Evolutionary conservation across 2,329 filamentous ascomycete species (phyloP).

Genomic region (Thielaviopsis populi): DNA sequence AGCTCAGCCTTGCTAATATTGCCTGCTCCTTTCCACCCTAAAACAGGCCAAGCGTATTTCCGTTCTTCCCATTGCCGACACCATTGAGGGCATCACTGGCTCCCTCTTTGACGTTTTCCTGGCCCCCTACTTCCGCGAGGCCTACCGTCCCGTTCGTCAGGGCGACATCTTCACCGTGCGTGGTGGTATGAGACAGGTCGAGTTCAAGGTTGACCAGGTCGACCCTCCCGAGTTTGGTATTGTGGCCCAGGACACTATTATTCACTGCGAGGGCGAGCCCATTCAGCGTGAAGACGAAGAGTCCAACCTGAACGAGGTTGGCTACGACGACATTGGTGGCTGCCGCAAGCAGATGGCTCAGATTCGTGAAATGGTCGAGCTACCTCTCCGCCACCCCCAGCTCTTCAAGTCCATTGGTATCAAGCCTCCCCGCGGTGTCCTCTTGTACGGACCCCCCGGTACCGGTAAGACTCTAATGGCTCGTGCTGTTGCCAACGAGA

Average conservation of each 20-base stretch:
- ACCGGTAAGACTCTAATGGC: constrained; percentile 99
- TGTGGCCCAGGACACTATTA: constrained; percentile 95
- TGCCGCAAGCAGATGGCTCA: constrained; percentile 99
- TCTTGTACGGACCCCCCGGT: constrained; percentile 92
- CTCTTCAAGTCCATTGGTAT: constrained; percentile 99
- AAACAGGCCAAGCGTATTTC: constrained; percentile 91
- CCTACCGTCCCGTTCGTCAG: constrained; percentile 92
- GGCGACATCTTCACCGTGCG: constrained; percentile 95
- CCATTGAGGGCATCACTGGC: constrained; percentile 91
- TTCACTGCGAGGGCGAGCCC: constrained; percentile 88
- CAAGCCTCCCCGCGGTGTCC: constrained; percentile 94
- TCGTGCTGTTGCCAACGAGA: constrained; percentile 96
- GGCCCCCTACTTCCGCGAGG: constrained; percentile 97
- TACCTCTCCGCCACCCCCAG: constrained; percentile 90
- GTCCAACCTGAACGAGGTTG: constrained; percentile 97
- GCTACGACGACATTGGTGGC: constrained; percentile 97
- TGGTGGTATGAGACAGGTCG: constrained; percentile 96
- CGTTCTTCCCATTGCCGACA: constrained; percentile 94
- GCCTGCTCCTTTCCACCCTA: not conserved
- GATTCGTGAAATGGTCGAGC: constrained; percentile 95
- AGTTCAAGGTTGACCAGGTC: constrained; percentile 99
- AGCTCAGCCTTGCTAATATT: not conserved
- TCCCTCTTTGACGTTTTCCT: constrained; percentile 99
- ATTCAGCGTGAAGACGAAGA: constrained; percentile 98
- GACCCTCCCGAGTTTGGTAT: constrained; percentile 98